Percentiles rank a stretch among this genome's conserved stretches.
Conservation (phyloP, 2,329 filamentous ascomycete genomes). For the Cladosporium sp. region DNA sequence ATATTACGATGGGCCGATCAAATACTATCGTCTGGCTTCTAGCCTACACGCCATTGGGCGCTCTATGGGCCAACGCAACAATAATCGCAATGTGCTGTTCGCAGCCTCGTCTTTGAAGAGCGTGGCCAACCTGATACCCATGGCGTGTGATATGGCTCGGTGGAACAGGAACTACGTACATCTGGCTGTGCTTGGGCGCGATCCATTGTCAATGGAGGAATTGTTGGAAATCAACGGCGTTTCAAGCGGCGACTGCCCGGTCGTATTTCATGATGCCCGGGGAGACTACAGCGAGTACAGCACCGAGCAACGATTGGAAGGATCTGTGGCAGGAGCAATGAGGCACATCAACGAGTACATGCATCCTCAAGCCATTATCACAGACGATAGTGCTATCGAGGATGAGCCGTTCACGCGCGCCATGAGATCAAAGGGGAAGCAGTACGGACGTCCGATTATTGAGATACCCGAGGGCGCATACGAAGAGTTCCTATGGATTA, state of each 20-base stretch:
- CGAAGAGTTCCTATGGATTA: conserved; percentile 69
- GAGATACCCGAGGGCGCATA: conserved; percentile 63
- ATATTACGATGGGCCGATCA: conserved; percentile 65
- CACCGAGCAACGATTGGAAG: conserved; percentile 63
- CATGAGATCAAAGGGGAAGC: conserved; percentile 51
- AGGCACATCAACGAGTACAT: conserved; percentile 68
- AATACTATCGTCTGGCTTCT: conserved; percentile 59
- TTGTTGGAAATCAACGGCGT: conserved; percentile 75
- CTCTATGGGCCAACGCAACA: conserved; percentile 47
- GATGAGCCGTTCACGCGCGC: conserved; percentile 62
- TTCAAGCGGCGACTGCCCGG: conserved; percentile 58
- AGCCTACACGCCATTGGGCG: conserved; percentile 58
- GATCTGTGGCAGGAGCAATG: conserved; percentile 60
- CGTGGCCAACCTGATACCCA: conserved; percentile 65
- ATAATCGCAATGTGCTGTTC: conserved; percentile 72
- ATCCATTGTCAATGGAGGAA: conserved; percentile 62
- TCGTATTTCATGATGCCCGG: conserved; percentile 68
- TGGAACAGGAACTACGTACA: conserved; percentile 71
- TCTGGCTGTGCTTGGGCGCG: conserved; percentile 71
- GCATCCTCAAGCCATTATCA: conserved; percentile 69
- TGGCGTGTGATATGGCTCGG: conserved; percentile 80
- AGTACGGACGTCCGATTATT: conserved; percentile 60
- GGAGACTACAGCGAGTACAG: conserved; percentile 68
- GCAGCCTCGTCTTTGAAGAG: conserved; percentile 70
- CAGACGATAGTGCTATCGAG: conserved; percentile 64